Evolutionary conservation across 305 asterid genomes (phyloP), one percentile per base, ranked within the genome.

Genomic region (Andrographis paniculata): DNA sequence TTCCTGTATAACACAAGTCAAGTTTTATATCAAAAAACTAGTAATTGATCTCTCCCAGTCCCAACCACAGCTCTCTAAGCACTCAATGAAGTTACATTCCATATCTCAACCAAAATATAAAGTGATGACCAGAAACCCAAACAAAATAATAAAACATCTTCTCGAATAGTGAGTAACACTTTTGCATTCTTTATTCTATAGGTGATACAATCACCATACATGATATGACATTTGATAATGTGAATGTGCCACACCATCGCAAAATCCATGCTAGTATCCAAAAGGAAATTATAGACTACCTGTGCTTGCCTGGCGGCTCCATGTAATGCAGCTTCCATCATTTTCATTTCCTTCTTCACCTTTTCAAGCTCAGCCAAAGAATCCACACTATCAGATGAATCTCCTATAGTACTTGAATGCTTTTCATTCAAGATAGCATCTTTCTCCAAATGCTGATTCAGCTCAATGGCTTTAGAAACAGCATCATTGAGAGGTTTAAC

Each of bases 271-370:
- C 11, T 37, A 40, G 17, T 46, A 37, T 31, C 28, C 30, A 48
- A 17, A 8, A 5, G 11, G 28, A 24, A 33, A 33, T 10, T 44
- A 4, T 17, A 20, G 58, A 51, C 38, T 66, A 84, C 95, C 95
- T 81, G 93, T 57, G 95, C 87, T 76, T 84, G 95, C 70, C 89
- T 84, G 44, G 95, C 95, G 60, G 95, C 95, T 56, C 93, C 95
- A 60, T 71, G 87, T 39, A 84, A 53, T 61, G 95, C 95, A 62
- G 67, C 64, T 66, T 84, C 95, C 89, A 84, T 76, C 93, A 84
- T 78, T 71, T 76, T 81, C 89, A 81, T 78, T 40, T 84, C 95
- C 74, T 75, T 78, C 73, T 72, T 81, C 65, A 81, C 43, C 71
- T 76, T 84, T 60, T 76, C 95, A 62, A 76, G 41, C 63, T 84